Base-by-base conservation (phyloP, 2,329 filamentous ascomycete species). In the Gnomoniopsis smithogilvyi region DNA sequence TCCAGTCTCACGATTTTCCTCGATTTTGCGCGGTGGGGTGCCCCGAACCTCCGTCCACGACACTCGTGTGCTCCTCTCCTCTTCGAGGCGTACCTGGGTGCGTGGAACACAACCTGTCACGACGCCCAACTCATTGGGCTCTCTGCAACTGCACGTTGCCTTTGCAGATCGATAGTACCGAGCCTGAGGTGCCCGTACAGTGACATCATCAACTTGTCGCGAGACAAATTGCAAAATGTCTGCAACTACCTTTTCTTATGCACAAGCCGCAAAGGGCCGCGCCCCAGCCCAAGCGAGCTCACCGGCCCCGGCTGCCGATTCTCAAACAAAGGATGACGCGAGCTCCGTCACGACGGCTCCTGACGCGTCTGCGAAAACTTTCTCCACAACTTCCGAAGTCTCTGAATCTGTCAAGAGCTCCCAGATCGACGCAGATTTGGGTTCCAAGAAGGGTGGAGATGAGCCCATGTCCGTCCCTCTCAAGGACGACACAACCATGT, bases 191-290 rank as follows among this genome's bases (percentile, higher is more conserved):
- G 50, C 48, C 51, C 56, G 30, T 38, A 59, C 38, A 52, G 46
- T 54, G 53, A 54, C 57, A 51, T 26, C 54, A 26, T 46, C 24
- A 26, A 26, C 19, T 45, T 34, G 54, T 51, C 55, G 36, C 60
- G 41, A 48, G 45, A 43, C 36, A 30, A 43, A 10, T 46, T 24
- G 17, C 47, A 60, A 38, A 52, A 85, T 85, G 83, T 81, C 82
- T 64, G 73, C 74, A 60, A 67, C 83, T 63, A 80, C 85, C 36
- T 96, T 97, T 73, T 97, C 94, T 61, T 98, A 98, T 75, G 94
- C 94, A 68, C 92, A 96, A 82, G 94, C 94, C 70, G 94, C 94
- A 61, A 95, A 95, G 75, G 92, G 93, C 69, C 84, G 89, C 68
- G 70, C 80, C 55, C 69, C 77, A 57, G 68, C 75, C 58, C 69